These are phyloP conservation scores for Buddleja alternifolia DNA, from an alignment of 257 asterid species.

Conservation along the genomic window DNA sequence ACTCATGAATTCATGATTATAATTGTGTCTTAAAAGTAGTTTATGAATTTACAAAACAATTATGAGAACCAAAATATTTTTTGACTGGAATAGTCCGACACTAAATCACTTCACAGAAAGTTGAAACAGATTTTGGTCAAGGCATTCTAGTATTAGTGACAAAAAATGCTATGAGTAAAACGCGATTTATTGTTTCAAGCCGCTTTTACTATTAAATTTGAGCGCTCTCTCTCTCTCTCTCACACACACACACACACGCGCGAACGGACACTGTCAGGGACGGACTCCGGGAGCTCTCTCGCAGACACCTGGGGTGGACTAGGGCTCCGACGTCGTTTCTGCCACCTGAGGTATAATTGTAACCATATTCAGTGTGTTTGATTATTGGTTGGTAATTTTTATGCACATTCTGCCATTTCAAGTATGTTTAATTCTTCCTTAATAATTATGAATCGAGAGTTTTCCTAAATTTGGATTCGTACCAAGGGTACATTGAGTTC, in stretches of 20 bases:
- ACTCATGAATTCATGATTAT: too few species aligned
- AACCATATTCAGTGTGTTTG: background rate
- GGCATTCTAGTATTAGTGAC: too few species aligned
- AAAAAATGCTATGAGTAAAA: too few species aligned
- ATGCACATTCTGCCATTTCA: background rate
- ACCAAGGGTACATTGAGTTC: background rate
- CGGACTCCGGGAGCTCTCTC: background rate
- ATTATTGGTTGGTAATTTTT: background rate
- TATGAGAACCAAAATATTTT: too few species aligned
- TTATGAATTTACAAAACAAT: too few species aligned
- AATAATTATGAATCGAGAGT: background rate
- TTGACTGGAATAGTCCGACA: too few species aligned
- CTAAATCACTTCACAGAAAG: too few species aligned
- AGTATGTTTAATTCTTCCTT: background rate
- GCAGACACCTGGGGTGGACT: background rate
- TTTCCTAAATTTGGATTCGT: slow-evolving; percentile 2
- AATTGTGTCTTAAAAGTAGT: too few species aligned
- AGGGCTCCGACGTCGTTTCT: background rate
- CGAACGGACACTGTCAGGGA: background rate
- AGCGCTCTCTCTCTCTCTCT: background rate
- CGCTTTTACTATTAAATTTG: too few species aligned
- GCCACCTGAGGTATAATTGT: slow-evolving; percentile 14
- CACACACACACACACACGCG: background rate
- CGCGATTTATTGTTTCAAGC: too few species aligned
- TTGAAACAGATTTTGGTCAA: too few species aligned